phyloP scores from a whole-genome alignment of 2,329 filamentous ascomycete species.

The Cladosporium velox region DNA sequence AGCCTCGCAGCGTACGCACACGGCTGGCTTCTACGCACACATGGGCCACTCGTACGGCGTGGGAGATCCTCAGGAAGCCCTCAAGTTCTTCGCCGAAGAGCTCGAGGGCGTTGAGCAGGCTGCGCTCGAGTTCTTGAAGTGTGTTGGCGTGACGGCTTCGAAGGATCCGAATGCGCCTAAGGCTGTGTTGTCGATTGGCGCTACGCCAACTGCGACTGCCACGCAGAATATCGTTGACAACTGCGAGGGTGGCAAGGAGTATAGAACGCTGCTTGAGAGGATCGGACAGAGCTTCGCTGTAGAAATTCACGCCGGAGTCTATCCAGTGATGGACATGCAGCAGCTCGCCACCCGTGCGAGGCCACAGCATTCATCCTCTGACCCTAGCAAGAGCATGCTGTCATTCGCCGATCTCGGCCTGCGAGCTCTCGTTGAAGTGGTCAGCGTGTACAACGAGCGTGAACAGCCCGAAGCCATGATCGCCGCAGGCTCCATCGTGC shows the following conservation, averaged over 20 bases:
- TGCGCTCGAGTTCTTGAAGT: constrained; percentile 39
- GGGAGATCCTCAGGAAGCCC: constrained; percentile 58
- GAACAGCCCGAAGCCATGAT: constrained; percentile 66
- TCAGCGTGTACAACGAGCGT: constrained; percentile 63
- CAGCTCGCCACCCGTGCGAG: constrained; percentile 72
- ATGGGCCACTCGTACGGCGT: constrained; percentile 70
- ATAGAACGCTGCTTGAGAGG: constrained; percentile 38
- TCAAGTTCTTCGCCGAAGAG: constrained; percentile 62
- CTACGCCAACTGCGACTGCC: constrained; percentile 71
- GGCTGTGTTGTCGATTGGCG: constrained; percentile 68
- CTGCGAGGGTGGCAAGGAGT: constrained; percentile 37
- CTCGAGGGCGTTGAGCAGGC: constrained; percentile 56
- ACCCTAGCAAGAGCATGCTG: constrained; percentile 33
- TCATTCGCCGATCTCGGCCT: constrained; percentile 63
- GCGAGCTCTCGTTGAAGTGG: constrained; percentile 70
- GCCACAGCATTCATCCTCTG: constrained; percentile 38
- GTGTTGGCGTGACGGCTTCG: constrained; percentile 24
- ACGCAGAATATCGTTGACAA: constrained; percentile 59
- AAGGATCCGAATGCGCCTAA: constrained; percentile 28
- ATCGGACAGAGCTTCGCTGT: constrained; percentile 46
- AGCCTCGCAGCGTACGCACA: constrained; percentile 42
- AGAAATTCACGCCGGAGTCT: constrained; percentile 76
- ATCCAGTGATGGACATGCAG: constrained; percentile 75
- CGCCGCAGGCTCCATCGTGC: constrained; percentile 66
- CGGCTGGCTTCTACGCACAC: constrained; percentile 72